phyloP scores from a whole-genome alignment of 208 protist species.

The Acanthamoeba healyi region DNA sequence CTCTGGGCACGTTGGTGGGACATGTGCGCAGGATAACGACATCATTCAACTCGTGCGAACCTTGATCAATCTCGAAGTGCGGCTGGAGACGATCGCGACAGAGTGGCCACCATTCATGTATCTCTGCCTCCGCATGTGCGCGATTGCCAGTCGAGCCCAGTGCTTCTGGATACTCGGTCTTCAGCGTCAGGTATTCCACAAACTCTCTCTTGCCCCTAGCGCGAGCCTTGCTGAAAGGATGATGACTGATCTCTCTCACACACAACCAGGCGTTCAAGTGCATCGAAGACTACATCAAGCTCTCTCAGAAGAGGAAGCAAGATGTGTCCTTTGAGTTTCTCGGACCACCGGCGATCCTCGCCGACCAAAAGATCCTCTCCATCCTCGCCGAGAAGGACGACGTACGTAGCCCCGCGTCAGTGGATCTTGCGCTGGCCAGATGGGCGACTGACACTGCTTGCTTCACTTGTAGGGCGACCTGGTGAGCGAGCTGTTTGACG shows the following conservation, averaged over 20 bases:
- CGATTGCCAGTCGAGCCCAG: slow-evolving; percentile 12
- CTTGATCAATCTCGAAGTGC: neutral
- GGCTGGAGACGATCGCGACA: neutral
- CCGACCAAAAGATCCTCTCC: slow-evolving; percentile 28
- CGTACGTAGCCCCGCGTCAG: neutral
- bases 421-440: too few relatives aligned
- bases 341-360: slow-evolving; percentile 6
- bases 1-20: neutral
- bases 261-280: slow-evolving; percentile 33
- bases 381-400: slow-evolving; percentile 56
- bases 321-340: slow-evolving; percentile 26
- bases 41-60: neutral
- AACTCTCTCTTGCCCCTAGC: neutral
- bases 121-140: slow-evolving; percentile 20
- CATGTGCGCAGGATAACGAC: neutral
- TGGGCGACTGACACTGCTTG: too few relatives aligned
- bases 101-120: slow-evolving; percentile 62
- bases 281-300: slow-evolving; percentile 55
- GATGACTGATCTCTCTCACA: neutral
- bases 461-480: slow-evolving; percentile 17
- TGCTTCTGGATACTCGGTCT: slow-evolving; percentile 53
- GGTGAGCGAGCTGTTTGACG: slow-evolving; percentile 52
- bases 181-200: slow-evolving; percentile 63
- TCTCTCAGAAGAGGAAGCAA: slow-evolving; percentile 28
- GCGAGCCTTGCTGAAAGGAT: too few relatives aligned